phyloP scores from a whole-genome alignment of 495 filamentous ascomycete genomes.

The Melanomma pulvis-pyrius region DNA sequence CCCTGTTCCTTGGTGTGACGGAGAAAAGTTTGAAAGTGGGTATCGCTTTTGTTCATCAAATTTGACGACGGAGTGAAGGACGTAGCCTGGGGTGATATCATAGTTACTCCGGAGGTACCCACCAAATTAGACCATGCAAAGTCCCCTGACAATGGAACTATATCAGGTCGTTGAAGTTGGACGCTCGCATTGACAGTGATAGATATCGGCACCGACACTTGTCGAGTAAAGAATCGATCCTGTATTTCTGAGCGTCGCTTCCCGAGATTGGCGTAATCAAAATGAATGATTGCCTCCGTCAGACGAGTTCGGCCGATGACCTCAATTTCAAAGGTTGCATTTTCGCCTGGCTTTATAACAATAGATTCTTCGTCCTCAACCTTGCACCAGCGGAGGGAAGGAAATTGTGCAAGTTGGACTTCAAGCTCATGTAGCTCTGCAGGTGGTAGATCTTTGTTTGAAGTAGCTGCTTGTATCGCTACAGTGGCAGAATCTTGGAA shows the following conservation, averaged over 20 bases:
- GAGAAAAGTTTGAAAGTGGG: slow-evolving; percentile 35
- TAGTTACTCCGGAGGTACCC: background rate
- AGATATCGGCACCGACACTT: slow-evolving; percentile 77
- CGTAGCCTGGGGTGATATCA: background rate
- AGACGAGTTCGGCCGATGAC: slow-evolving; percentile 82
- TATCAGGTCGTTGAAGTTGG: slow-evolving; percentile 75
- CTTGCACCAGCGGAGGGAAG: slow-evolving; percentile 67
- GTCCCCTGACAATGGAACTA: slow-evolving; percentile 67
- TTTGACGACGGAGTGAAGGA: slow-evolving; percentile 1
- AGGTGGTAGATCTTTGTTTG: slow-evolving; percentile 71
- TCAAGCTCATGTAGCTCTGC: slow-evolving; percentile 85
- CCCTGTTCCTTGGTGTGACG: slow-evolving; percentile 14
- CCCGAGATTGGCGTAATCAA: slow-evolving; percentile 79
- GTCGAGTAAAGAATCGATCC: slow-evolving; percentile 81
- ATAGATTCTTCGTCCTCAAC: slow-evolving; percentile 48
- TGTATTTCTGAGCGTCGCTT: slow-evolving; percentile 62
- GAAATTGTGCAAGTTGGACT: slow-evolving; percentile 71
- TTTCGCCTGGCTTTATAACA: slow-evolving; percentile 68
- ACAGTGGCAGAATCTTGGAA: slow-evolving; percentile 86
- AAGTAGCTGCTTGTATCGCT: slow-evolving; percentile 72
- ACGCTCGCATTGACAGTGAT: slow-evolving; percentile 91
- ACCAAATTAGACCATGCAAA: slow-evolving; percentile 56
- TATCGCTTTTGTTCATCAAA: slow-evolving; percentile 24
- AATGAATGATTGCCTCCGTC: slow-evolving; percentile 76
- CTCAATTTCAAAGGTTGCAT: slow-evolving; percentile 77